Evolutionary conservation across 2,329 filamentous ascomycete species (phyloP), one percentile per base, ranked within the genome.

Genomic region (Neonectria neomacrospora): DNA sequence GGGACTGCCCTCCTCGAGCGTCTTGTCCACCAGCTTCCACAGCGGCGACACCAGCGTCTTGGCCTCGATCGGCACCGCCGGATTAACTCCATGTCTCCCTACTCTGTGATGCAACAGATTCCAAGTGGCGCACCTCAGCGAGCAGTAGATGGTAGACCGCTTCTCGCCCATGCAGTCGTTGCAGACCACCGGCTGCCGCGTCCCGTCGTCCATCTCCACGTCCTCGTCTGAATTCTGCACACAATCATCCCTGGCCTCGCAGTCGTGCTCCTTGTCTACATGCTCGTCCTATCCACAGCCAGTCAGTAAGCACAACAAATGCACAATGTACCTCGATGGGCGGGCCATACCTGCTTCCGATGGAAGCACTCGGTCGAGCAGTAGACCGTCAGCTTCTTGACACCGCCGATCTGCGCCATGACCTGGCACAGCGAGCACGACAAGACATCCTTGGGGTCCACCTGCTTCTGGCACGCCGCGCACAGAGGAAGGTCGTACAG

Each of bases 401-500:
- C 64, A 3, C 80, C 74, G 12, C 79, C 78, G 61, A 80, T 75
- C 41, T 80, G 74, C 11, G 73, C 64, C 2, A 82, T 71, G n/a
- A 80, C 71, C 65, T 84, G 80, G 68, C 83, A 85, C 6, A 83
- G 53, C 2, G 79, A 74, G 54, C 83, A 85, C 5, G 80, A 79
- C 1, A 80, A 60, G 8, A 83, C 78, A 9, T 78, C 71, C 45
- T 77, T 75, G 1, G 71, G 48, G 14, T 79, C 72, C 14, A 81
- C 75, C 0, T 64, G 42, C 54, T 75, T 75, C 1, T 72, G 65
- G 64, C 83, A 85, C 9, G 75, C 77, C 3, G 71, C 63, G 64
- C 83, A 85, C 0, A 77, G 72, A 2, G 81, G 79, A 3, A 81
- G 69, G 1, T 76, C 66, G 63, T 80, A 77, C 9, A 81, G 70